Conservation (phyloP, 352 stramenopile species). For the Globisporangium acanthophoron region DNA sequence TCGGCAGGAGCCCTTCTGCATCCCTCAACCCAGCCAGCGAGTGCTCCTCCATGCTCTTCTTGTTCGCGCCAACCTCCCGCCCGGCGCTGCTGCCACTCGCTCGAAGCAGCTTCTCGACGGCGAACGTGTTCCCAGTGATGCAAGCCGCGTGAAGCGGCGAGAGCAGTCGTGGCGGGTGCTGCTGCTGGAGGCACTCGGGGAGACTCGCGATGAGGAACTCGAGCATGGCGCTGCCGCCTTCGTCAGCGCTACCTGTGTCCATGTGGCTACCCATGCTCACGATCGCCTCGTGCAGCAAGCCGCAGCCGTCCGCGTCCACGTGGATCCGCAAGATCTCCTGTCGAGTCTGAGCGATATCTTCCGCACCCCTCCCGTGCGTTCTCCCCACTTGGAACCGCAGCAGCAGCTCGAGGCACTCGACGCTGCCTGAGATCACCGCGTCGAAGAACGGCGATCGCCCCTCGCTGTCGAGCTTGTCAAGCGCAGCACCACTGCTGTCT, state of each 20-base stretch:
- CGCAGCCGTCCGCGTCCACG: slow-evolving; percentile 4
- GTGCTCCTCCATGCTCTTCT: no score
- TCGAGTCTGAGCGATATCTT: neutral
- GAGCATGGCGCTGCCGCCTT: slow-evolving; percentile 1
- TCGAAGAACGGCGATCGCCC: slow-evolving; percentile 17
- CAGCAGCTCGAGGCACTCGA: slow-evolving; percentile 12
- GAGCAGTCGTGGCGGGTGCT: slow-evolving; percentile 3
- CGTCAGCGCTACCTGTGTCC: no score
- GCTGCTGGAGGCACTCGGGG: neutral
- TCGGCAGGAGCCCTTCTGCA: no score
- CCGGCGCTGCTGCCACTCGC: neutral
- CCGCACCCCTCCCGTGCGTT: no score
- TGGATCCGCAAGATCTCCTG: neutral
- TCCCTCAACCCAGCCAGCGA: no score
- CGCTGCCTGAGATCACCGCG: slow-evolving; percentile 13
- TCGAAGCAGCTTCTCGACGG: slow-evolving; percentile 5
- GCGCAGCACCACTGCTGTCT: neutral
- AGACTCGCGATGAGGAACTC: slow-evolving; percentile 5
- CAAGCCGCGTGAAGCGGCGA: slow-evolving; percentile 5
- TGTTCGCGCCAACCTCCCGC: no score
- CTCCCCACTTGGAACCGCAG: neutral
- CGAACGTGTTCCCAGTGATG: slow-evolving; percentile 1
- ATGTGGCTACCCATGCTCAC: neutral
- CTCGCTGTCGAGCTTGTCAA: neutral
- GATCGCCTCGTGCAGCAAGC: slow-evolving; percentile 6